phyloP scores from a whole-genome alignment of 371 early-diverging fungal genomes.

The Apophysomyces sp. region DNA sequence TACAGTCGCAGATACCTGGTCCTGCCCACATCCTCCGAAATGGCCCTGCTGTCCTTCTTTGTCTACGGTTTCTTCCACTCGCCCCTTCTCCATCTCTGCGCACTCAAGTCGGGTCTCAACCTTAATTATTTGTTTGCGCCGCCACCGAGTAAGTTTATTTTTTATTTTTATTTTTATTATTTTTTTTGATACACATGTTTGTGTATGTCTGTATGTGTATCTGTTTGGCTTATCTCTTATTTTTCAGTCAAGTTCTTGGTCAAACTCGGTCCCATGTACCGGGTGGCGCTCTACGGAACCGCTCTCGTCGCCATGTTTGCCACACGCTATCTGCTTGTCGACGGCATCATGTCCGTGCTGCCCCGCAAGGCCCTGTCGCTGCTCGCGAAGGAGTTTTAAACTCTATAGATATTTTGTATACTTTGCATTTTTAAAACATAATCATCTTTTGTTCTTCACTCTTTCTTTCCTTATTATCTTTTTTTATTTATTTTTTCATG shows the following conservation, averaged over 20 bases:
- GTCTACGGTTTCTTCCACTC: conserved; percentile 60
- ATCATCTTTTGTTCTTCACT: not conserved
- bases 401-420: not conserved
- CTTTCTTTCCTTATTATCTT: not conserved
- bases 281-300: conserved; percentile 37
- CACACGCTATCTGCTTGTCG: conserved; percentile 19
- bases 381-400: not conserved
- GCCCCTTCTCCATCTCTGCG: conserved; percentile 47
- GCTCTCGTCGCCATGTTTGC: conserved; percentile 29
- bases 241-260: conserved; percentile 38
- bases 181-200: too few species aligned
- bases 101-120: conserved; percentile 55
- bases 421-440: not conserved
- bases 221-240: not conserved
- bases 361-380: conserved; percentile 15
- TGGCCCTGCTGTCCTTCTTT: conserved; percentile 56
- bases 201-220: too few species aligned
- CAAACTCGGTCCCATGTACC: conserved; percentile 38
- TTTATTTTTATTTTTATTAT: too few species aligned
- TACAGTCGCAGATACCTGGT: conserved; percentile 57
- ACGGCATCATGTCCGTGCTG: conserved; percentile 17
- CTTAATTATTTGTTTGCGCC: conserved; percentile 62
- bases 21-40: conserved; percentile 48
- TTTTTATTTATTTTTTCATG: not conserved
- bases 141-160: conserved; percentile 46